Evolutionary conservation across 1,139 yeast species (phyloP), one percentile per base, ranked within the genome.

Genomic region (Casaregolazyma lundiana): DNA sequence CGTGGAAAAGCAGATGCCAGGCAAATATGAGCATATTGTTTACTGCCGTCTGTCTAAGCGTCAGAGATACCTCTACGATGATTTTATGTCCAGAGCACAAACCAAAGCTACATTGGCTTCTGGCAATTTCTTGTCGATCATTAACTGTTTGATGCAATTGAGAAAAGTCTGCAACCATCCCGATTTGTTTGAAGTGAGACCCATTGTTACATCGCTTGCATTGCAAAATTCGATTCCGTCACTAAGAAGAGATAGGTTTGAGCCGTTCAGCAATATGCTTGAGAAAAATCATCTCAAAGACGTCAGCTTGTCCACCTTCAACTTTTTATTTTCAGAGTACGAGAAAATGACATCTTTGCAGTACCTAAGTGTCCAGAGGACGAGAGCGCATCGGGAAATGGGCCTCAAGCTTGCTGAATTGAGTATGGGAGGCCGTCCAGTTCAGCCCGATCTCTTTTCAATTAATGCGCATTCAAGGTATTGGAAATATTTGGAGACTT

Each of bases 1-100:
- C 65, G 99, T 94, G 11, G 99, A 94, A 59, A 88, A 92, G 63
- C 98, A 94, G 66, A 92, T 94, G 98, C 99, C 99, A 0, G 97
- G 87, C 1, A 94, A 94, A 62, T 86, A 88, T 64, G 99, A 94
- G 63, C 99, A 94, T 65, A 81, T 94, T 51, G 81, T 94, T 6
- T 88, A 86, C 60, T 94, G 98, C 69, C 78, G 96, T 32, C 69
- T 94, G 45, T 90, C 97, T 0, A 89, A 92, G 59, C 78, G 99
- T 54, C 99, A 94, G 62, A 71, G 98, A 48, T 87, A 78, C 58
- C 69, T 94, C 46, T 94, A 94, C 60, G 98, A 94, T 65, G 99
- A 94, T 65, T 94, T 94, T 60, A 88, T 94, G 96, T 85, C 96
- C 1, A 75, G 98, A 53, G 96, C 98, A 6, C 94, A 90, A 60